A percentile compares a stretch with the other conserved stretches of the same genome.
These are phyloP conservation scores for Penicillium silybi DNA, from an alignment of 495 filamentous ascomycete genomes.

Conservation along the genomic window DNA sequence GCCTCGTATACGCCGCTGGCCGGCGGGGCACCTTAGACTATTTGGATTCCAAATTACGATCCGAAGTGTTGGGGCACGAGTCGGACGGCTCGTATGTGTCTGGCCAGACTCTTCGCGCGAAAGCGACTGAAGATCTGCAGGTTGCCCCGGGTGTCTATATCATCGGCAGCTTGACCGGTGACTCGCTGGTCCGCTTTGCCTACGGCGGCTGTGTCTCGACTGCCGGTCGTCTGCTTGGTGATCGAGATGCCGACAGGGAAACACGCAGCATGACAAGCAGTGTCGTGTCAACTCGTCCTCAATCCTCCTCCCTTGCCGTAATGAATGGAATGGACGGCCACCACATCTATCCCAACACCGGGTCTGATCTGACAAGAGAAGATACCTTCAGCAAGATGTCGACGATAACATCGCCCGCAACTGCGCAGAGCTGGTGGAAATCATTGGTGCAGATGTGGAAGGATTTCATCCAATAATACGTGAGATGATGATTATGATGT, in stretches of 20 bases:
- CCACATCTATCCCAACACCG: constrained; percentile 23
- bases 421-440: constrained; percentile 23
- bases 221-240: constrained; percentile 50
- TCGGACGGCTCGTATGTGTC: constrained; percentile 40
- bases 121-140: constrained; percentile 51
- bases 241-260: constrained; percentile 11
- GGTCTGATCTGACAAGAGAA: constrained; percentile 12
- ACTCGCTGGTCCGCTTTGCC: constrained; percentile 61
- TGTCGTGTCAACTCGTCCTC: constrained; percentile 10
- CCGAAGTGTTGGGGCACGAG: constrained; percentile 44
- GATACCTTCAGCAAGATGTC: constrained; percentile 25
- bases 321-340: constrained; percentile 45
- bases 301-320: constrained; percentile 25
- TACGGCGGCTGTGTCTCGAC: constrained; percentile 59
- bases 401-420: constrained; percentile 6
- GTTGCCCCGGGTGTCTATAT: constrained; percentile 54
- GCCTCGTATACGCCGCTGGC: constrained; percentile 59
- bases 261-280: constrained; percentile 18
- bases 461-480: constrained; percentile 12
- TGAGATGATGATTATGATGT: background rate
- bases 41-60: constrained; percentile 44
- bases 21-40: constrained; percentile 57
- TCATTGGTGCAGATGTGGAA: constrained; percentile 21
- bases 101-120: constrained; percentile 52
- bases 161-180: constrained; percentile 61